Conservation (phyloP, 306 rosid species). For the Rosa lucieae region DNA sequence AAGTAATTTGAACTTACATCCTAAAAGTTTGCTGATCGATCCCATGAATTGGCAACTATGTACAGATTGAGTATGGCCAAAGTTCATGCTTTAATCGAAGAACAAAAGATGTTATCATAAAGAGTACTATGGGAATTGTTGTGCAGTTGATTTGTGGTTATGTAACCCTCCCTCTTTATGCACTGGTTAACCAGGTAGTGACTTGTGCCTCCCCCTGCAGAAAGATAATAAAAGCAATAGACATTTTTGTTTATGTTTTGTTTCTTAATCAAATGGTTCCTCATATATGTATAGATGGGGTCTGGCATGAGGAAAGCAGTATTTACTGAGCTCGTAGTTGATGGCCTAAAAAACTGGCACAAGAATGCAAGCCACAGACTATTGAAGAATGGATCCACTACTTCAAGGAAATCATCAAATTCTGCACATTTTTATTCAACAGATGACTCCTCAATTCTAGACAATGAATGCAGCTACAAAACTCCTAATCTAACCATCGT, state of each 20-base stretch:
- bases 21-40: slow-evolving; percentile 17
- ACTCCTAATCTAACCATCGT: background rate
- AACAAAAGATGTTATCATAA: slow-evolving; percentile 43
- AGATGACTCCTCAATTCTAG: slow-evolving; percentile 11
- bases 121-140: slow-evolving; percentile 52
- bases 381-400: slow-evolving; percentile 26
- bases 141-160: slow-evolving; percentile 70
- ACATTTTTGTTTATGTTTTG: background rate
- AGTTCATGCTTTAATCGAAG: slow-evolving; percentile 59
- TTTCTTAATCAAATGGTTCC: background rate
- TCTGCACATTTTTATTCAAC: slow-evolving; percentile 1
- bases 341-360: slow-evolving; percentile 61
- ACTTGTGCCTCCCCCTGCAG: background rate
- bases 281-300: slow-evolving; percentile 45
- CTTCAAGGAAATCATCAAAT: background rate
- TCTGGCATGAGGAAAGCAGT: slow-evolving; percentile 54
- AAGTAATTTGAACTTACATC: background rate
- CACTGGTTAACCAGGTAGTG: slow-evolving; percentile 65
- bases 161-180: slow-evolving; percentile 70
- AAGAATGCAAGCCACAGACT: slow-evolving; percentile 38
- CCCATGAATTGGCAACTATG: slow-evolving; percentile 22
- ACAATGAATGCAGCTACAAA: background rate
- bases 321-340: slow-evolving; percentile 42
- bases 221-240: background rate
- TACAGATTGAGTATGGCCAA: slow-evolving; percentile 63